A percentile compares a stretch with the other conserved stretches of the same genome.
Evolutionary conservation across 176 grass and related monocot genomes (phyloP).

Genomic region (Elymus sibiricus): DNA sequence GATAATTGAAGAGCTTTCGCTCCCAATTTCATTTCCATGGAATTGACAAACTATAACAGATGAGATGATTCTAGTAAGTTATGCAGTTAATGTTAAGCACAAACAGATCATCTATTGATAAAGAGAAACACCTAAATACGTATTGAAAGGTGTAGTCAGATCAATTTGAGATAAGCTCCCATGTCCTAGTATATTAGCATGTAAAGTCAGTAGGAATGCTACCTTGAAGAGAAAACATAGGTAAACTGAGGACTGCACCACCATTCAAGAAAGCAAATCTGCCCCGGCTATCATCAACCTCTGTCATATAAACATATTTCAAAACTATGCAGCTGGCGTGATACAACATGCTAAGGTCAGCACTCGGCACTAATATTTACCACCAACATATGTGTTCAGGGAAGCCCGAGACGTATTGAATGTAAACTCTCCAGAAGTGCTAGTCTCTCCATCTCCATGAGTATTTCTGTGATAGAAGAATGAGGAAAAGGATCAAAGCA

Average conservation of each 20-base stretch:
- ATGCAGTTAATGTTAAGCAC: not conserved
- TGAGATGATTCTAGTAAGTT: constrained; percentile 7
- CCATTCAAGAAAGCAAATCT: constrained; percentile 62
- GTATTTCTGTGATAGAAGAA: constrained; percentile 37
- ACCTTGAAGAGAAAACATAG: constrained; percentile 90
- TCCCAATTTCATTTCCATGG: not conserved
- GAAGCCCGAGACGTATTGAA: constrained; percentile 58
- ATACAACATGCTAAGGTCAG: constrained; percentile 21
- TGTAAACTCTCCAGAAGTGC: constrained; percentile 39
- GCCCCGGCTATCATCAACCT: constrained; percentile 57
- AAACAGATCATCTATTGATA: not conserved
- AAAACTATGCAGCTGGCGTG: constrained; percentile 13
- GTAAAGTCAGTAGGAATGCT: not conserved
- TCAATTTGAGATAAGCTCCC: constrained; percentile 11
- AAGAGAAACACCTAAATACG: not conserved
- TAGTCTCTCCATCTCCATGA: constrained; percentile 41
- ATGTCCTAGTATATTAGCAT: constrained; percentile 16
- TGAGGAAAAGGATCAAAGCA: not conserved
- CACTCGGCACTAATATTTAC: constrained; percentile 34
- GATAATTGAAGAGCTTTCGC: not conserved
- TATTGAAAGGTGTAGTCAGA: not conserved
- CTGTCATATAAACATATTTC: constrained; percentile 41
- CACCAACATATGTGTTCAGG: constrained; percentile 62
- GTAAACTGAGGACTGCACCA: constrained; percentile 57
- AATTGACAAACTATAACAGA: not conserved